Conservation (phyloP, 805 yeast genomes). For the Yarrowia osloensis region DNA sequence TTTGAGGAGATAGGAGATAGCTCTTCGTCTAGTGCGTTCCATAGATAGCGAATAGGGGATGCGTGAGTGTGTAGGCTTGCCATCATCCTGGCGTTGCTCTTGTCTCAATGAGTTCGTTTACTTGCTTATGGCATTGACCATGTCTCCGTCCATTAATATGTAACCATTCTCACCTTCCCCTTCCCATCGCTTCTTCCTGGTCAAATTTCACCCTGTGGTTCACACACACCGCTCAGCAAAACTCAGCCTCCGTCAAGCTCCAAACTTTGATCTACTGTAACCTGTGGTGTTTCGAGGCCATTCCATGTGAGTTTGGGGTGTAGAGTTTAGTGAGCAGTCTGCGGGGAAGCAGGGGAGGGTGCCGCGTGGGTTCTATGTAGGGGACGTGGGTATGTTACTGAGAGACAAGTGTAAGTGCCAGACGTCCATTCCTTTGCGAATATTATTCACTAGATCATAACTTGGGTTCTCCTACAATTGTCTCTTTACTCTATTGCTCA, state of each 20-base stretch:
- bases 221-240: neutral
- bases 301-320: constrained; percentile 19
- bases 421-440: neutral
- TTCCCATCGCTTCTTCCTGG: neutral
- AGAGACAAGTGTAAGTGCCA: neutral
- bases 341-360: constrained; percentile 18
- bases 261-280: constrained; percentile 6
- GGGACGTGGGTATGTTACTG: neutral
- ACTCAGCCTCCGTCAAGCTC: neutral
- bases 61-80: neutral
- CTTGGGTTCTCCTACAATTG: neutral
- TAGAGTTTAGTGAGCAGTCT: constrained; percentile 18
- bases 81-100: neutral
- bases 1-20: constrained; percentile 7
- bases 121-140: neutral
- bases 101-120: neutral
- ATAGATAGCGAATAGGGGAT: neutral
- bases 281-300: constrained; percentile 22
- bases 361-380: neutral
- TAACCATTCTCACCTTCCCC: too few species aligned
- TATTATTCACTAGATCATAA: neutral
- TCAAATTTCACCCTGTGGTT: constrained; percentile 1
- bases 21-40: neutral
- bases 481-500: neutral
- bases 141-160: neutral